Percentiles rank a stretch among this genome's conserved stretches.
phyloP scores from a whole-genome alignment of 169 alveolate genomes.

The Haemoproteus tartakovskyi region DNA sequence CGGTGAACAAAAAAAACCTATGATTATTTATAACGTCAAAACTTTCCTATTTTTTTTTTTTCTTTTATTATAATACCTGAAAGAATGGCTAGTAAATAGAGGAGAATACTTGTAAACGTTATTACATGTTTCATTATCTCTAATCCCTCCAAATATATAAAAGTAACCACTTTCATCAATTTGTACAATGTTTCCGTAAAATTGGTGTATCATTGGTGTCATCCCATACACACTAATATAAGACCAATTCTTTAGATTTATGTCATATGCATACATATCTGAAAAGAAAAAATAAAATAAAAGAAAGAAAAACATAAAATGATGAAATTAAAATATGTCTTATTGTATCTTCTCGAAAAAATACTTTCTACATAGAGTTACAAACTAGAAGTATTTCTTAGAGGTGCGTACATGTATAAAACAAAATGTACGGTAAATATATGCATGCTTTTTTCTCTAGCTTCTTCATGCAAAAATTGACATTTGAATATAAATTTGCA shows the following conservation, averaged over 20 bases:
- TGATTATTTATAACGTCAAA: too few species aligned
- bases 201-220: constrained; percentile 28
- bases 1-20: too few species aligned
- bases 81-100: constrained; percentile 2
- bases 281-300: background rate
- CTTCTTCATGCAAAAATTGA: too few species aligned
- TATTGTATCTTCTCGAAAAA: too few species aligned
- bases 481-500: too few species aligned
- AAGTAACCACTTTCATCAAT: constrained; percentile 55
- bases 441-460: background rate
- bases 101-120: constrained; percentile 49
- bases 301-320: background rate
- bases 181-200: constrained; percentile 39
- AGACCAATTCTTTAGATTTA: constrained; percentile 46
- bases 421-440: background rate
- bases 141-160: constrained; percentile 49
- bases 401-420: too few species aligned
- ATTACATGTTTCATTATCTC: constrained; percentile 20
- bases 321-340: background rate
- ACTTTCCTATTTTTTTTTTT: background rate
- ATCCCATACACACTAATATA: constrained; percentile 30
- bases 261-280: constrained; percentile 57
- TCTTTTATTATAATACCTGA: constrained; percentile 7
- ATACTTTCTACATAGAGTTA: too few species aligned
- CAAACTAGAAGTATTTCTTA: too few species aligned